A percentile compares a stretch with the other conserved stretches of the same genome.
phyloP scores from a whole-genome alignment of 2,329 filamentous ascomycete species.

The Pseudocercospora eumusae region DNA sequence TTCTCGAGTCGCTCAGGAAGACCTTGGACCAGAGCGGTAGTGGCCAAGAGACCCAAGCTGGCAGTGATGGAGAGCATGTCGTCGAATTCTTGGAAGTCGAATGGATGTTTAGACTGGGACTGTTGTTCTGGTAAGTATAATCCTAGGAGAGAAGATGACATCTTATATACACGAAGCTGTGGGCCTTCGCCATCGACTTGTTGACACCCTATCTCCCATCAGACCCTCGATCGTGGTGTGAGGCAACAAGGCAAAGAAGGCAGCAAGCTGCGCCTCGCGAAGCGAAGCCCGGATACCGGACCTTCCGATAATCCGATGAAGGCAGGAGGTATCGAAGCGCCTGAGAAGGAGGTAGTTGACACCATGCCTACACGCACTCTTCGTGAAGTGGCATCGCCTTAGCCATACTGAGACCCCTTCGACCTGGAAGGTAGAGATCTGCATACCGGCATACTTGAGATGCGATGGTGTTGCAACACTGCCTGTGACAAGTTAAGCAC shows the following conservation, averaged over 20 bases:
- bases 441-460: background rate
- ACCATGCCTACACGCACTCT: background rate
- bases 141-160: background rate
- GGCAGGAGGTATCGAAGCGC: too few species aligned
- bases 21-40: constrained; percentile 13
- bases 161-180: background rate
- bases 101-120: background rate
- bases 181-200: background rate
- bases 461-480: background rate
- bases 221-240: too few species aligned
- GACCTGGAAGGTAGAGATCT: background rate
- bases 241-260: too few species aligned
- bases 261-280: too few species aligned
- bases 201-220: too few species aligned
- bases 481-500: background rate
- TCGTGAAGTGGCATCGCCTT: background rate
- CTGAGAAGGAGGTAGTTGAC: too few species aligned
- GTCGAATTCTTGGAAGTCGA: background rate
- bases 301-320: too few species aligned
- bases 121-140: background rate
- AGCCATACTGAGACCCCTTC: background rate
- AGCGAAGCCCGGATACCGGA: too few species aligned
- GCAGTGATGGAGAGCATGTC: background rate
- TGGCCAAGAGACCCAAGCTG: constrained; percentile 7
- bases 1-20: constrained; percentile 16